phyloP scores from a whole-genome alignment of 352 stramenopile species.

The Globisporangium okanoganense region DNA sequence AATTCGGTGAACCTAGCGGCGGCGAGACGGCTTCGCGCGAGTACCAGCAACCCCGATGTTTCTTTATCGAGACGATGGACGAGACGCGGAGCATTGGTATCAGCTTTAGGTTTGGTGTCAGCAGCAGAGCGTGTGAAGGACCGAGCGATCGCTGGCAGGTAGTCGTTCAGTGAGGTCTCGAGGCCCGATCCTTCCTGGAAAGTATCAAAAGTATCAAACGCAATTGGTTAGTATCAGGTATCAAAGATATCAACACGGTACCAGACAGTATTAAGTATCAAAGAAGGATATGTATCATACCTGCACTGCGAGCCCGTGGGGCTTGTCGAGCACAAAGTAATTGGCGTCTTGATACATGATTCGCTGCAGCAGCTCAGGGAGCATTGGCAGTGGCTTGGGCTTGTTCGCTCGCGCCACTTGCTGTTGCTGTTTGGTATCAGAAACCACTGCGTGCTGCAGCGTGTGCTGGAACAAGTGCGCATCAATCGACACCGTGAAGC shows the following conservation, averaged over 20 bases:
- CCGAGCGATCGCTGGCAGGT: conserved; percentile 37
- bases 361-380: conserved; percentile 20
- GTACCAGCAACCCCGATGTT: conserved; percentile 61
- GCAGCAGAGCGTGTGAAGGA: conserved; percentile 5
- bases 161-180: conserved; percentile 36
- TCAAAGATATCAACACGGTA: background rate
- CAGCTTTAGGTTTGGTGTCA: background rate
- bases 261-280: background rate
- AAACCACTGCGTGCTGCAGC: conserved; percentile 14
- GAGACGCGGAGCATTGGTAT: conserved; percentile 26
- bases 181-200: conserved; percentile 38
- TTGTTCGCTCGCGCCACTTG: background rate
- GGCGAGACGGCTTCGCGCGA: conserved; percentile 60
- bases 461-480: conserved; percentile 35
- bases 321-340: conserved; percentile 68
- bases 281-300: conserved; percentile 1
- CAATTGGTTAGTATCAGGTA: background rate
- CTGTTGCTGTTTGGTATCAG: background rate
- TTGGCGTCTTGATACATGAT: conserved; percentile 51
- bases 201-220: background rate
- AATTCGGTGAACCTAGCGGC: conserved; percentile 56
- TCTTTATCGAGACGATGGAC: conserved; percentile 75
- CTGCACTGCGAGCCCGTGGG: conserved; percentile 61
- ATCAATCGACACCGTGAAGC: conserved; percentile 48
- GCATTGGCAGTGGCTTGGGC: background rate